Evolutionary conservation across 2,329 filamentous ascomycete genomes (phyloP), one percentile per base, ranked within the genome.

Genomic region (Ascomycota sp.): DNA sequence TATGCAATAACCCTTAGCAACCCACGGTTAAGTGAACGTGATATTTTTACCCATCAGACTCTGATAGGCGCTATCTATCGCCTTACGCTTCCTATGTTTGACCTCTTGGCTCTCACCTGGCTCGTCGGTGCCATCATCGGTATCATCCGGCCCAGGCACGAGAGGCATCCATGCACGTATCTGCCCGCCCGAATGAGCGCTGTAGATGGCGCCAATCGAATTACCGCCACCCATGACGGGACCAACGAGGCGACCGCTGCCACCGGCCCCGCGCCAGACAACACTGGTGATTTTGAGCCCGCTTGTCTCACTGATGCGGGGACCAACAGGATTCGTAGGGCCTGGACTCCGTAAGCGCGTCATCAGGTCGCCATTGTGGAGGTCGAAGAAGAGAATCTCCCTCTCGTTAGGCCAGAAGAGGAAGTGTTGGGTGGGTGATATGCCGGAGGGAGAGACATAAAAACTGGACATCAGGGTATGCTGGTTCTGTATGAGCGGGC

Each of bases 331-430:
- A 57, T 43, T 61, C 45, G 32, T 50, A 34, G 59, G 69, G 4
- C 63, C 73, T 2, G 70, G 70, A 6, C 75, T 70, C 27, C 73
- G 66, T 9, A 94, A 58, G 9, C 75, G 69, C 25, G 75, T 75
- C 23, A 89, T 47, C 20, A 86, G 53, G 11, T 60, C 67, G 1
- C 85, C 86, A 33, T 86, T 69, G 33, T 81, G 76, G 27, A 94
- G 55, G 40, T 86, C 75, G 37, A 89, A 76, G 28, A 77, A 63
- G 23, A 92, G 58, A 4, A 95, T 75, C 50, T 94, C 75, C 22
- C 69, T 65, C 35, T 75, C 72, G 35, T 91, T 93, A 0, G 83
- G 74, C 61, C 79, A 92, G 41, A 89, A 71, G 0, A 94, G 55
- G 3, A 79, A 52, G 35, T 85, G 75, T 23, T 67, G 61, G 0